Evolutionary conservation across 352 stramenopile genomes (phyloP).

Genomic region (Thalassiosira pacifica): DNA sequence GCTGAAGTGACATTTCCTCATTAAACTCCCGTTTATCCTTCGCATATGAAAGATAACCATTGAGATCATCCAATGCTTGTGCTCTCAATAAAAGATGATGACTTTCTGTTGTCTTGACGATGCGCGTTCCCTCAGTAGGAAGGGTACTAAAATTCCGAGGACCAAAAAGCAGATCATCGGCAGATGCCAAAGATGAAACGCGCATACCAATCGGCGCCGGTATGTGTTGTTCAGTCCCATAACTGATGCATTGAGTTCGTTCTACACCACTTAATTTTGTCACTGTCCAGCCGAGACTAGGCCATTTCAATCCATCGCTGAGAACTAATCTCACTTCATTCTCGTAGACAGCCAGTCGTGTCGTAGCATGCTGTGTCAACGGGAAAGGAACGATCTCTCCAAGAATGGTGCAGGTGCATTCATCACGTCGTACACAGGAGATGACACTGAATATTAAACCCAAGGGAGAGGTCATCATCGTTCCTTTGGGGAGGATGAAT

Average conservation of each 20-base stretch:
- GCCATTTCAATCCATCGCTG: background rate
- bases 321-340: background rate
- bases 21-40: background rate
- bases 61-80: background rate
- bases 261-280: background rate
- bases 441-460: background rate
- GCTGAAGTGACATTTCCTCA: background rate
- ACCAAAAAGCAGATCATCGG: too few species aligned
- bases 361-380: too few species aligned
- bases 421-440: background rate
- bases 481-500: background rate
- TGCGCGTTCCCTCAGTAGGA: too few species aligned
- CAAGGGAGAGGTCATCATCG: background rate
- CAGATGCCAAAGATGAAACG: too few species aligned
- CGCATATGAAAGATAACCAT: background rate
- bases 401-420: background rate
- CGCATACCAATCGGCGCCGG: background rate
- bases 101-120: background rate
- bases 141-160: too few species aligned
- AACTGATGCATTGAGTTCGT: background rate
- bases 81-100: background rate
- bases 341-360: background rate
- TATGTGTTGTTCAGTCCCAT: background rate
- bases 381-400: background rate
- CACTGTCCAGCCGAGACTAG: background rate